Conservation (phyloP, 2,329 filamentous ascomycete genomes). For the Xylariomycetidae sp. region DNA sequence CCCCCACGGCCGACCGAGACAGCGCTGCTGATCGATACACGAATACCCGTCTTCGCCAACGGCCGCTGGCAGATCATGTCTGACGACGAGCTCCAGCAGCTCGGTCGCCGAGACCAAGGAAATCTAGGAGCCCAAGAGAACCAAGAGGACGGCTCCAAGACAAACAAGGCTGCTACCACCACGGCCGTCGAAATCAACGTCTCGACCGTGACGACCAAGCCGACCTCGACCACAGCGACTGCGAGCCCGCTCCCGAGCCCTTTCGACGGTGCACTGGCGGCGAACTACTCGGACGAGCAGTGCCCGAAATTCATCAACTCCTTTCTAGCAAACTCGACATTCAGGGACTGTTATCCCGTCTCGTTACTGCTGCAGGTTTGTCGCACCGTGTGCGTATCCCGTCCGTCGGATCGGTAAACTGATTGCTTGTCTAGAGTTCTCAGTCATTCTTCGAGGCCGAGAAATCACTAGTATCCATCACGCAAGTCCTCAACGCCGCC, state of each 20-base stretch:
- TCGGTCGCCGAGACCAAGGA: slow-evolving; percentile 14
- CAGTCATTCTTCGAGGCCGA: slow-evolving; percentile 75
- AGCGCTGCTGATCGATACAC: slow-evolving; percentile 29
- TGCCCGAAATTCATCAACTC: slow-evolving; percentile 64
- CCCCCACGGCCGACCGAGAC: slow-evolving; percentile 23
- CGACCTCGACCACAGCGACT: slow-evolving; percentile 23
- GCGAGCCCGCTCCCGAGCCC: slow-evolving; percentile 50
- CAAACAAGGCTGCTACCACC: slow-evolving; percentile 11
- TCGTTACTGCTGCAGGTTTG: slow-evolving; percentile 76
- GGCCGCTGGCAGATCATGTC: slow-evolving; percentile 33
- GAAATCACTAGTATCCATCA: slow-evolving; percentile 64
- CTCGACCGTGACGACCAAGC: slow-evolving; percentile 21
- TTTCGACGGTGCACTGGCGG: slow-evolving; percentile 59
- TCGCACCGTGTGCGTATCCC: slow-evolving; percentile 1
- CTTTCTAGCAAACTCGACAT: slow-evolving; percentile 60
- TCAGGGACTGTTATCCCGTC: slow-evolving; percentile 72
- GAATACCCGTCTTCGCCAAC: slow-evolving; percentile 26
- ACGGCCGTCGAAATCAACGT: slow-evolving; percentile 27
- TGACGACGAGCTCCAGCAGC: slow-evolving; percentile 27
- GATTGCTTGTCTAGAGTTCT: slow-evolving; percentile 57
- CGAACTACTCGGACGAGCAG: slow-evolving; percentile 52
- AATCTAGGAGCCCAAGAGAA: no score
- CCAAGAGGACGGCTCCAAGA: slow-evolving; percentile 3
- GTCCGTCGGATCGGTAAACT: slow-evolving; percentile 9
- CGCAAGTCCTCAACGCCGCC: slow-evolving; percentile 70